Evolutionary conservation across 129 eudicot species (phyloP).

Genomic region (Centrapalus pauciflorus): DNA sequence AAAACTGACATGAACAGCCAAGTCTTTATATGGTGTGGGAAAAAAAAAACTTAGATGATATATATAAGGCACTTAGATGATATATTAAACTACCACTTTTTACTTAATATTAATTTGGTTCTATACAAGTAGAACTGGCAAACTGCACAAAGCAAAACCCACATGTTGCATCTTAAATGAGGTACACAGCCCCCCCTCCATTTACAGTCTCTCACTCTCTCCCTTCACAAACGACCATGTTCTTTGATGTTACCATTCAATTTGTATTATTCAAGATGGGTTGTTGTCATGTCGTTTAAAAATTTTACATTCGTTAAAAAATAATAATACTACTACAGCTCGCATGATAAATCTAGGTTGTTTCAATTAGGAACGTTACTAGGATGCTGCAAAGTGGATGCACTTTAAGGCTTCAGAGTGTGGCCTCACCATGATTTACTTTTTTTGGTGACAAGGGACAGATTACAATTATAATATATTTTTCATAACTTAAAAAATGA

Average conservation of each 20-base stretch:
- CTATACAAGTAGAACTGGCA: background rate
- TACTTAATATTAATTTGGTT: background rate
- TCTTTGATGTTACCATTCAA: too few relatives aligned
- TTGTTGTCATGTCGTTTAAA: background rate
- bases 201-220: background rate
- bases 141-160: too few relatives aligned
- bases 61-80: background rate
- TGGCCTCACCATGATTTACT: background rate
- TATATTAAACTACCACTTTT: background rate
- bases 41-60: too few relatives aligned
- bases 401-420: background rate
- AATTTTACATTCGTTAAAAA: too few relatives aligned
- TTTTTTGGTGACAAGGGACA: too few relatives aligned
- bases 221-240: background rate
- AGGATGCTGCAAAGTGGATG: background rate
- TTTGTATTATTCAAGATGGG: background rate
- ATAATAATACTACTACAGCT: too few relatives aligned
- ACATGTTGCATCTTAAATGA: background rate
- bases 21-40: too few relatives aligned
- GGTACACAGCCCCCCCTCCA: background rate
- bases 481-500: background rate
- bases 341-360: background rate
- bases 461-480: too few relatives aligned
- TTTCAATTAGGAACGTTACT: background rate
- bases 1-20: background rate